Evolutionary conservation across 2,329 filamentous ascomycete species (phyloP).

Genomic region (Colletotrichum sp.): DNA sequence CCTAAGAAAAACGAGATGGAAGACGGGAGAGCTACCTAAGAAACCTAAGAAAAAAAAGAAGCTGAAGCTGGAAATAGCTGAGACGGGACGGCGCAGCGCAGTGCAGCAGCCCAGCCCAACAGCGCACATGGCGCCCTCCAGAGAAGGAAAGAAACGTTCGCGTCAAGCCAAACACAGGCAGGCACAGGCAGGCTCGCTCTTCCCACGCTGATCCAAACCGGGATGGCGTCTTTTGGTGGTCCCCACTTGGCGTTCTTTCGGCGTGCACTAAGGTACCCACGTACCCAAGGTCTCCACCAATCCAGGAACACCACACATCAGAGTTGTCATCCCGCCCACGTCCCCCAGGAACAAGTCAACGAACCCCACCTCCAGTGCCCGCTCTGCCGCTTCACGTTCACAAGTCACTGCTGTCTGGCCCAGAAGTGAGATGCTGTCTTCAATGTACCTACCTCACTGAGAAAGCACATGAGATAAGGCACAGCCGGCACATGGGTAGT

Average conservation of each 20-base stretch:
- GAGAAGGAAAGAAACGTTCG: not conserved
- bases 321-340: not conserved
- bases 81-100: not conserved
- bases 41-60: not conserved
- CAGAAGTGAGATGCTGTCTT: not conserved
- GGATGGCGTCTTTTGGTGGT: not conserved
- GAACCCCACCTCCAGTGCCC: not conserved
- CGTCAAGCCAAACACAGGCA: not conserved
- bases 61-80: not conserved
- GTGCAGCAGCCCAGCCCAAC: not conserved
- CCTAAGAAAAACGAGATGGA: not conserved
- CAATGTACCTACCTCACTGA: not conserved
- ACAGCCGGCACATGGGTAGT: too few relatives aligned
- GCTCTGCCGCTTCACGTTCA: not conserved
- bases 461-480: not conserved
- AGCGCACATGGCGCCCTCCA: not conserved
- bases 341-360: not conserved
- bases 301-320: slow-evolving; percentile 11
- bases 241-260: not conserved
- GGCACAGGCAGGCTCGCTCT: not conserved
- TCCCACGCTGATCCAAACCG: not conserved
- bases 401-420: not conserved
- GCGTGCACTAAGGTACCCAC: not conserved
- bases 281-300: not conserved
- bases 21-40: not conserved